A percentile compares a stretch with the other conserved stretches of the same genome.
Evolutionary conservation across 1,284 basidiomycete species (phyloP).

Genomic region (Apiotrichum veenhuisii): DNA sequence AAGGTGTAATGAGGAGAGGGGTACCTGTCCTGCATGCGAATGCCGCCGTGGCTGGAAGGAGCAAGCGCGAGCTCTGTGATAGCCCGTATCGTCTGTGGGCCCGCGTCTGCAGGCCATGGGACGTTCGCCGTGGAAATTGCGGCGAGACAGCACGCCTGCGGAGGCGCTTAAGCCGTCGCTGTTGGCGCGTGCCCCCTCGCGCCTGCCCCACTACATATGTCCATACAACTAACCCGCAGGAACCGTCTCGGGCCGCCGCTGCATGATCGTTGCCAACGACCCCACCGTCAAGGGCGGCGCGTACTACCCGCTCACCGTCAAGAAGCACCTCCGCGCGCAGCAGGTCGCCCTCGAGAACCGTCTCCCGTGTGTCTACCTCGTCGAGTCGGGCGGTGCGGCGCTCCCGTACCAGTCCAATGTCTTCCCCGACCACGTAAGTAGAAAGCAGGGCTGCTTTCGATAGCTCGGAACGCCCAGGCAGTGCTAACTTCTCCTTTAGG

Average conservation of each 20-base stretch:
- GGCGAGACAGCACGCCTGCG: too few relatives aligned
- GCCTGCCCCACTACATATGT: not conserved
- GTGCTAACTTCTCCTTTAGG: conserved; percentile 40
- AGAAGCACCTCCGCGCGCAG: conserved; percentile 92
- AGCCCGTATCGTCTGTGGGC: too few relatives aligned
- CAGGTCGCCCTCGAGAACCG: conserved; percentile 86
- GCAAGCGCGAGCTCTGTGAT: too few relatives aligned
- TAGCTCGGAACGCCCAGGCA: too few relatives aligned
- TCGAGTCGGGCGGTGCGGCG: conserved; percentile 69
- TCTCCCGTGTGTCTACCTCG: conserved; percentile 83
- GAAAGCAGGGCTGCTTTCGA: too few relatives aligned
- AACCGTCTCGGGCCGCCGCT: conserved; percentile 71
- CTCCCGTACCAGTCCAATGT: conserved; percentile 90
- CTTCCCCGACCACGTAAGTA: conserved; percentile 33
- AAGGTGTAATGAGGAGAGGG: too few relatives aligned
- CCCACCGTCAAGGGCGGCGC: conserved; percentile 90
- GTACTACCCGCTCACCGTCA: conserved; percentile 89
- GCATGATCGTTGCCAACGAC: conserved; percentile 87
- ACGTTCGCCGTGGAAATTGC: too few relatives aligned
- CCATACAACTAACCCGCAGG: conserved; percentile 17
- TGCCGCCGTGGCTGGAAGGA: too few relatives aligned
- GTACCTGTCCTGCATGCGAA: too few relatives aligned
- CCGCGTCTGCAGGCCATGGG: too few relatives aligned
- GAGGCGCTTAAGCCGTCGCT: too few relatives aligned
- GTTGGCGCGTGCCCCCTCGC: not conserved